phyloP scores from a whole-genome alignment of 2,329 filamentous ascomycete genomes.

The Fusarium heterosporum region DNA sequence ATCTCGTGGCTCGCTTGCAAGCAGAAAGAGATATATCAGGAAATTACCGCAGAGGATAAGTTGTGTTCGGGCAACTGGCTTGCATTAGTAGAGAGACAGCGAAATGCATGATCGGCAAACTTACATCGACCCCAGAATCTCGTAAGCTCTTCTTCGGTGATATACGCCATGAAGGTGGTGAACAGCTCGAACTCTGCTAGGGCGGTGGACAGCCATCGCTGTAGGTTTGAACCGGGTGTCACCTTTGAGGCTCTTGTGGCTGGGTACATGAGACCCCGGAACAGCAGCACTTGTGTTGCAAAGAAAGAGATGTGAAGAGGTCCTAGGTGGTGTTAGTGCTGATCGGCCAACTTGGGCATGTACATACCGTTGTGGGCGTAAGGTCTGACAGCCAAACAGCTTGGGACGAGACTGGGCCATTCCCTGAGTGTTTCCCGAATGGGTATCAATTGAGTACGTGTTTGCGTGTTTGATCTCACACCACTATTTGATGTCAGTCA shows the following conservation, averaged over 20 bases:
- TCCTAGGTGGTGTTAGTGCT: conserved; percentile 36
- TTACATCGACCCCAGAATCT: conserved; percentile 60
- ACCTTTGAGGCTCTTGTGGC: conserved; percentile 56
- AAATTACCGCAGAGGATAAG: conserved; percentile 62
- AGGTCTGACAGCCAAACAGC: conserved; percentile 44
- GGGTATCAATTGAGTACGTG: conserved; percentile 39
- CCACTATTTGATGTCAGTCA: conserved; percentile 24
- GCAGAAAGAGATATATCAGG: conserved; percentile 60
- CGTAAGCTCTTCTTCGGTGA: conserved; percentile 52
- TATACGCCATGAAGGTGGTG: conserved; percentile 52
- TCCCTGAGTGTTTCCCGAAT: conserved; percentile 50
- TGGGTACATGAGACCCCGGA: conserved; percentile 59
- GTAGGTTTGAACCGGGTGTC: conserved; percentile 52
- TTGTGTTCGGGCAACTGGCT: conserved; percentile 54
- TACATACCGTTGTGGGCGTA: conserved; percentile 39
- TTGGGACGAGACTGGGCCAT: conserved; percentile 53
- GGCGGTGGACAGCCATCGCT: conserved; percentile 52
- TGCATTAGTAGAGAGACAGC: conserved; percentile 2
- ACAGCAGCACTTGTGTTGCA: conserved; percentile 56
- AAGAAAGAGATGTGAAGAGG: conserved; percentile 59
- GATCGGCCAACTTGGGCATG: background rate
- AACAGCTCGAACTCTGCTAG: conserved; percentile 54
- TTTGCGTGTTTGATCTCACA: conserved; percentile 29
- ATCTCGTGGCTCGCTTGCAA: conserved; percentile 53
- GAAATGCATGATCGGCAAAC: conserved; percentile 37